phyloP scores from a whole-genome alignment of 1,284 basidiomycete genomes.

The Cryptococcus hybrid region DNA sequence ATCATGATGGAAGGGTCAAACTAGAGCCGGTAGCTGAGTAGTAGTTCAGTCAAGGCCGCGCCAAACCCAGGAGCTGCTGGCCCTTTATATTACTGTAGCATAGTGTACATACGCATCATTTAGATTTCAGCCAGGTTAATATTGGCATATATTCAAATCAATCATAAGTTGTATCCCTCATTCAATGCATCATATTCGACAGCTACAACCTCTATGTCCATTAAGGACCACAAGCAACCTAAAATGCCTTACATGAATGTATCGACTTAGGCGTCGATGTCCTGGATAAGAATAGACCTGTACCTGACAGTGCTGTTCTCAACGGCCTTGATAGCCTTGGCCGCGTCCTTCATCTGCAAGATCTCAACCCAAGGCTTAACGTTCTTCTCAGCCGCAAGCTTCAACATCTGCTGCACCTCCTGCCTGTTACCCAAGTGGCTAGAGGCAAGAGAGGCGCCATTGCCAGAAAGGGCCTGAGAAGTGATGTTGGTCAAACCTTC shows the following conservation, averaged over 20 bases:
- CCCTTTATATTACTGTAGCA: constrained; percentile 1
- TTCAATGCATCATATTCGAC: not conserved
- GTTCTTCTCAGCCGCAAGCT: constrained; percentile 59
- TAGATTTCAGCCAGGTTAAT: not conserved
- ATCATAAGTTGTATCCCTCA: too few relatives aligned
- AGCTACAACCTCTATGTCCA: not conserved
- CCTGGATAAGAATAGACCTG: constrained; percentile 55
- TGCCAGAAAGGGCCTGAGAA: constrained; percentile 19
- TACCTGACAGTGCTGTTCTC: constrained; percentile 57
- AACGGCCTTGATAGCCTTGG: constrained; percentile 57
- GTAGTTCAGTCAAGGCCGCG: too few relatives aligned
- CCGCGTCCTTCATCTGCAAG: constrained; percentile 59
- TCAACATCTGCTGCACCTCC: constrained; percentile 58
- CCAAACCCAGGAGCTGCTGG: too few relatives aligned
- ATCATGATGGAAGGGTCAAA: constrained; percentile 10
- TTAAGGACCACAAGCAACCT: not conserved
- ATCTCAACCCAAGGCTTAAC: constrained; percentile 55
- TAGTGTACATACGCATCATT: not conserved
- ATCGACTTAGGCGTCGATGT: constrained; percentile 5
- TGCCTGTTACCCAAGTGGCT: constrained; percentile 62
- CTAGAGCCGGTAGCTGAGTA: constrained; percentile 9
- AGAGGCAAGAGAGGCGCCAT: constrained; percentile 31
- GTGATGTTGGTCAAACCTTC: constrained; percentile 21
- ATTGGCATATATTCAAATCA: too few relatives aligned
- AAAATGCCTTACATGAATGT: not conserved